These are phyloP conservation scores for Penicillium frequentans DNA, from an alignment of 2,329 filamentous ascomycete genomes.

Conservation along the genomic window DNA sequence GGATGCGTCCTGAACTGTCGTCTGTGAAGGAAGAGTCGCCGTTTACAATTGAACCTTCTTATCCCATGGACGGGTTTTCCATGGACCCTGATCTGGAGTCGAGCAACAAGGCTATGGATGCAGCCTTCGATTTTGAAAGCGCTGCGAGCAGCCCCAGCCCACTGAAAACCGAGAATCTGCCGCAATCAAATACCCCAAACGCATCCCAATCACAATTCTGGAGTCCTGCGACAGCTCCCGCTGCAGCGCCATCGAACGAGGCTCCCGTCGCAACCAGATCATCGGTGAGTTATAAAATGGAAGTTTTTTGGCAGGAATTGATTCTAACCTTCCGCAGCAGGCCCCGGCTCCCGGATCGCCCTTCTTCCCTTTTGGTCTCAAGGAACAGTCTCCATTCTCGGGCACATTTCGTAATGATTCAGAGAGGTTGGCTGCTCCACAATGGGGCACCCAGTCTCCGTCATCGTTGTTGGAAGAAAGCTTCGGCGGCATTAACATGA, in stretches of 20 bases:
- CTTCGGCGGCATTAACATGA: slow-evolving; percentile 48
- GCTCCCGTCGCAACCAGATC: slow-evolving; percentile 17
- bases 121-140: slow-evolving; percentile 50
- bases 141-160: slow-evolving; percentile 49
- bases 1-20: slow-evolving; percentile 38
- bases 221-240: slow-evolving; percentile 24
- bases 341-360: slow-evolving; percentile 25
- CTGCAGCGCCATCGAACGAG: slow-evolving; percentile 9
- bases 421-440: slow-evolving; percentile 33
- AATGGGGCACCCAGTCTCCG: slow-evolving; percentile 45
- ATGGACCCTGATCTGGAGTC: slow-evolving; percentile 43
- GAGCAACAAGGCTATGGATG: slow-evolving; percentile 50
- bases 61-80: slow-evolving; percentile 34
- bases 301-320: not conserved
- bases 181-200: slow-evolving; percentile 24
- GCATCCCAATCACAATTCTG: slow-evolving; percentile 28
- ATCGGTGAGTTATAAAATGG: slow-evolving; percentile 27
- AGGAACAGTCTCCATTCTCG: slow-evolving; percentile 41
- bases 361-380: slow-evolving; percentile 36
- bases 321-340: slow-evolving; percentile 17
- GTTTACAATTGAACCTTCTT: slow-evolving; percentile 39
- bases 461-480: slow-evolving; percentile 47
- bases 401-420: slow-evolving; percentile 29
- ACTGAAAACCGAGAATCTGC: slow-evolving; percentile 31
- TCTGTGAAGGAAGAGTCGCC: slow-evolving; percentile 41